Evolutionary conservation across 345 rosid species (phyloP).

Genomic region (Lagerstroemia speciosa): DNA sequence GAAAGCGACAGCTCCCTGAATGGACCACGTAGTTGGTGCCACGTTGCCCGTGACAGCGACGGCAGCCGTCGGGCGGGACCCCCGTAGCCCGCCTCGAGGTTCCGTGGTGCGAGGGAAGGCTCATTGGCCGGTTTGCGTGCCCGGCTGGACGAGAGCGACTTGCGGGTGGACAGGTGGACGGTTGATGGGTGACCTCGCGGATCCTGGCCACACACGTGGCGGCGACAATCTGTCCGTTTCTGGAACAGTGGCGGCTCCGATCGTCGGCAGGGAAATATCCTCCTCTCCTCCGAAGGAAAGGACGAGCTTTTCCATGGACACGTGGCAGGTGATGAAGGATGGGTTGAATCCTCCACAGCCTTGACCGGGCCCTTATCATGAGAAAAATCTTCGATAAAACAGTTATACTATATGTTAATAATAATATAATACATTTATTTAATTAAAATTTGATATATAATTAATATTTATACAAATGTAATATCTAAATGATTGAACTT

Average conservation of each 20-base stretch:
- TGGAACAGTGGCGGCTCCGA: not conserved
- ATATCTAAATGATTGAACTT: too few species aligned
- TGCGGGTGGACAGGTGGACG: not conserved
- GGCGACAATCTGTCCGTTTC: not conserved
- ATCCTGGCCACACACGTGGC: not conserved
- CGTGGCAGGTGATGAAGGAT: not conserved
- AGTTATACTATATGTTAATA: too few species aligned
- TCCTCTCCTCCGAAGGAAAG: not conserved
- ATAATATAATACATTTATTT: too few species aligned
- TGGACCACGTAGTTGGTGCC: not conserved
- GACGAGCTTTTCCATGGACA: not conserved
- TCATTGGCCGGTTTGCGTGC: not conserved
- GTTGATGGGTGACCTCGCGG: not conserved
- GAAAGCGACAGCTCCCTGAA: not conserved
- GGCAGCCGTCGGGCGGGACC: not conserved
- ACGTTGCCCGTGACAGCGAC: not conserved
- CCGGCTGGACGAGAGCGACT: not conserved
- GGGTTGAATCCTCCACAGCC: not conserved
- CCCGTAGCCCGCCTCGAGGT: not conserved
- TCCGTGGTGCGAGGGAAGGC: not conserved
- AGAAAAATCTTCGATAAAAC: too few species aligned
- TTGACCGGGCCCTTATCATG: not conserved
- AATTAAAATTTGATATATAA: too few species aligned
- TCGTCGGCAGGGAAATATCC: not conserved
- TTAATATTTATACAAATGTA: too few species aligned